phyloP scores from a whole-genome alignment of 2,329 filamentous ascomycete species.

The Penicillium sp. region DNA sequence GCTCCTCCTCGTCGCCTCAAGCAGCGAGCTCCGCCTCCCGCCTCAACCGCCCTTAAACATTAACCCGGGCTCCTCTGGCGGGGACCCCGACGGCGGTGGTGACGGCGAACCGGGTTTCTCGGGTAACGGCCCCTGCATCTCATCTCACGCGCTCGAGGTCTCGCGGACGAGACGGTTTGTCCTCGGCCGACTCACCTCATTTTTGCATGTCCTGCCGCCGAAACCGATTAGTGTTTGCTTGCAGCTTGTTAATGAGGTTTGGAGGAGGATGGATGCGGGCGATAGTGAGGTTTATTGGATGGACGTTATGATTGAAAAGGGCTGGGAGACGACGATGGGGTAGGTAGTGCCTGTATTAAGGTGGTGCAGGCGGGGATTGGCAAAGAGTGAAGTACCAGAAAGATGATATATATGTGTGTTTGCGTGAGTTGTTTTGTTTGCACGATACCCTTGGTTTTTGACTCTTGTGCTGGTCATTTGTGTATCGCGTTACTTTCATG shows the following conservation, averaged over 20 bases:
- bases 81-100: background rate
- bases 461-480: background rate
- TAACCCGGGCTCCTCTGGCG: background rate
- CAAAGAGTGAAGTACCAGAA: too few species aligned
- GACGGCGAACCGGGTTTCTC: background rate
- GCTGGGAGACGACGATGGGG: constrained; percentile 62
- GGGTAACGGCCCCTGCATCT: constrained; percentile 31
- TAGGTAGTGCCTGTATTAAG: constrained; percentile 20
- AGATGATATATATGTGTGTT: background rate
- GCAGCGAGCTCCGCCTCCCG: constrained; percentile 56
- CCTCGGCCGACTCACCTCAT: constrained; percentile 53
- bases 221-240: constrained; percentile 58
- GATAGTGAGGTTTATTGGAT: constrained; percentile 57
- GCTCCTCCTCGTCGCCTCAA: constrained; percentile 56
- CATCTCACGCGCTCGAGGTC: constrained; percentile 51
- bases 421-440: background rate
- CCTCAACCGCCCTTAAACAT: constrained; percentile 23
- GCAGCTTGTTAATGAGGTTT: constrained; percentile 58
- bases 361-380: background rate
- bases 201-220: constrained; percentile 54
- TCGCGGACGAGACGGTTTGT: constrained; percentile 55
- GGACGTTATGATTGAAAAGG: constrained; percentile 61
- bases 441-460: background rate
- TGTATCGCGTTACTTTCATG: background rate
- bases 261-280: constrained; percentile 56